These are phyloP conservation scores for Hippophae tibetana DNA, from an alignment of 306 rosid genomes.

Conservation along the genomic window DNA sequence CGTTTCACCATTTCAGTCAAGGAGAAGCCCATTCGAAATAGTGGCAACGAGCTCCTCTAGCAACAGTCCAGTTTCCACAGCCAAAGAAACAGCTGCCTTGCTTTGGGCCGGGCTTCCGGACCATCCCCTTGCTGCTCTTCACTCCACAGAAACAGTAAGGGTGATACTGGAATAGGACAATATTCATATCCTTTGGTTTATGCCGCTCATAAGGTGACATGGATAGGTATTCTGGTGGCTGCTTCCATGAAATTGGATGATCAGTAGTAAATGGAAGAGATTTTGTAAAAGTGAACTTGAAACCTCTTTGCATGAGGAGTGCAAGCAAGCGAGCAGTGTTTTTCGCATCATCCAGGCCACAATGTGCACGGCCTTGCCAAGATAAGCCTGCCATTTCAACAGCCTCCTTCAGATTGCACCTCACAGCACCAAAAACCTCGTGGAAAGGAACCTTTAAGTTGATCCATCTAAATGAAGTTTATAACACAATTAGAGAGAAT, in stretches of 20 bases:
- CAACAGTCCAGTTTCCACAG: conserved; percentile 77
- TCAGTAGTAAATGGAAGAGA: conserved; percentile 54
- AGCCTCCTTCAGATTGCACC: conserved; percentile 88
- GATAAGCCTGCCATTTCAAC: conserved; percentile 77
- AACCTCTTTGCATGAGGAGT: conserved; percentile 68
- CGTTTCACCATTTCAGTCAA: conserved; percentile 26
- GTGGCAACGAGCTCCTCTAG: conserved; percentile 75
- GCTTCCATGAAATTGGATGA: conserved; percentile 43
- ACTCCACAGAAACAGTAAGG: conserved; percentile 78
- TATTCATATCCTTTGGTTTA: conserved; percentile 44
- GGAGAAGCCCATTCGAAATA: conserved; percentile 82
- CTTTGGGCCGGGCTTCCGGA: conserved; percentile 42
- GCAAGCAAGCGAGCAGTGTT: conserved; percentile 76
- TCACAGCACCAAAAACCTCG: conserved; percentile 70
- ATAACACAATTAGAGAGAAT: conserved; percentile 16
- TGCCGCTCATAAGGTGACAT: conserved; percentile 35
- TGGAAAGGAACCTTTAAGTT: conserved; percentile 69
- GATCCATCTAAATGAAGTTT: conserved; percentile 62
- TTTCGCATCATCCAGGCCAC: conserved; percentile 92
- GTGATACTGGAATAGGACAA: conserved; percentile 36
- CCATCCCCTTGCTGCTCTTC: conserved; percentile 58
- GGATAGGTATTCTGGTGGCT: conserved; percentile 36
- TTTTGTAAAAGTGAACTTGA: conserved; percentile 65
- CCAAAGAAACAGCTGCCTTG: conserved; percentile 44
- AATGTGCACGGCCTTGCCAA: conserved; percentile 94